phyloP scores from a whole-genome alignment of 768 basidiomycete species.

The Saitozyma sp. region DNA sequence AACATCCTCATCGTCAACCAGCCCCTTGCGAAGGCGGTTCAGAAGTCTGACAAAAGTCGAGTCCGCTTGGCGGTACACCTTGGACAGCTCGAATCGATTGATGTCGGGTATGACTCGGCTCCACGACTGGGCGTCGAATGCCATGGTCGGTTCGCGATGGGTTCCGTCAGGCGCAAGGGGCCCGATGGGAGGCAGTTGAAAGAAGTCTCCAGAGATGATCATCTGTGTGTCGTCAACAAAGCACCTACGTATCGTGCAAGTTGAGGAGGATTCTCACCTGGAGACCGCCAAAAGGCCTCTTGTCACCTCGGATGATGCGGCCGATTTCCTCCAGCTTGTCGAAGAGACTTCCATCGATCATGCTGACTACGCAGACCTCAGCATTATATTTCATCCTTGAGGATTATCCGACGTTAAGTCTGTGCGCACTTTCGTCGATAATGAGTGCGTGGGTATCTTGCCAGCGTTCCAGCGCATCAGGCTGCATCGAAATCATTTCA shows the following conservation, averaged over 20 bases:
- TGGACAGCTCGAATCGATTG: conserved; percentile 40
- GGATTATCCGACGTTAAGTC: neutral
- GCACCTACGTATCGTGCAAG: neutral
- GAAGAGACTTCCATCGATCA: conserved; percentile 51
- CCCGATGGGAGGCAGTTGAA: conserved; percentile 54
- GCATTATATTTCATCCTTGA: no score
- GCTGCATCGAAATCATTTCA: conserved; percentile 13
- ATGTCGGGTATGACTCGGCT: conserved; percentile 22
- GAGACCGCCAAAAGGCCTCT: conserved; percentile 52
- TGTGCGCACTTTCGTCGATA: conserved; percentile 43
- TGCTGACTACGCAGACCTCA: conserved; percentile 35
- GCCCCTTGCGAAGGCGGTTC: conserved; percentile 49
- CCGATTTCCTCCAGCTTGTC: conserved; percentile 52
- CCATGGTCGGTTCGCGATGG: conserved; percentile 14
- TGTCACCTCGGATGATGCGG: conserved; percentile 35
- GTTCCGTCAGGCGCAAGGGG: no score
- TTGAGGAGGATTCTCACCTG: conserved; percentile 19
- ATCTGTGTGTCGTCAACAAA: neutral
- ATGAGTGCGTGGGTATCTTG: conserved; percentile 33
- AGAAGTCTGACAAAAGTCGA: conserved; percentile 44
- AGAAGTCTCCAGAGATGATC: conserved; percentile 55
- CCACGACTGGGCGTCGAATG: conserved; percentile 52
- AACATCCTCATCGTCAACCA: conserved; percentile 26
- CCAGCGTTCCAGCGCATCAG: conserved; percentile 36
- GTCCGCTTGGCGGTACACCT: conserved; percentile 51